Evolutionary conservation across 176 grass and related monocot genomes (phyloP).

Genomic region (Aegilops speltoides): DNA sequence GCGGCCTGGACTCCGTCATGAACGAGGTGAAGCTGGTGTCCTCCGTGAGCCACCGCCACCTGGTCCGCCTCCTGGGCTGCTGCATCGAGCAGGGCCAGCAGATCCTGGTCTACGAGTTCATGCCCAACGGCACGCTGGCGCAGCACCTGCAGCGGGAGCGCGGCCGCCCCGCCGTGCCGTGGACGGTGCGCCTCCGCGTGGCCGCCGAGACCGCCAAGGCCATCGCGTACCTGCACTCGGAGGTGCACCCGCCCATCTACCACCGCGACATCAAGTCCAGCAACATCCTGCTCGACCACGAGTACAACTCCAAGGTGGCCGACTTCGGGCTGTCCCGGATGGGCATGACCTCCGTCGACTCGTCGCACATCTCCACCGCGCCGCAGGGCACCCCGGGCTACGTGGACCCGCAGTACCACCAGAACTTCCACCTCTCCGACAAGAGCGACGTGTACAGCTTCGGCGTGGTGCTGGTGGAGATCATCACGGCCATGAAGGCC

Average conservation of each 20-base stretch:
- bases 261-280: conserved; percentile 81
- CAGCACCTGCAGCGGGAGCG: conserved; percentile 71
- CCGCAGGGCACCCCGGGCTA: conserved; percentile 87
- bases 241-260: conserved; percentile 59
- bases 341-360: conserved; percentile 36
- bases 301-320: conserved; percentile 67
- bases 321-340: conserved; percentile 74
- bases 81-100: conserved; percentile 65
- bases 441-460: conserved; percentile 99
- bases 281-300: conserved; percentile 70
- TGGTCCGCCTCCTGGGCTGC: conserved; percentile 71
- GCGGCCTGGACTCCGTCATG: conserved; percentile 41
- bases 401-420: conserved; percentile 92
- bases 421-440: conserved; percentile 90
- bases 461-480: conserved; percentile 72
- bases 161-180: conserved; percentile 49
- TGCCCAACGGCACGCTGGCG: conserved; percentile 75
- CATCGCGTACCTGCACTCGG: conserved; percentile 67
- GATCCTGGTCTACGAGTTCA: conserved; percentile 91
- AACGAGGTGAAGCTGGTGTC: conserved; percentile 74
- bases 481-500: conserved; percentile 51
- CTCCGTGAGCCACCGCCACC: conserved; percentile 57
- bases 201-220: conserved; percentile 67
- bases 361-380: conserved; percentile 61
- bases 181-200: conserved; percentile 60